Conservation (phyloP, 2,329 filamentous ascomycete species). For the Calycina marina region DNA sequence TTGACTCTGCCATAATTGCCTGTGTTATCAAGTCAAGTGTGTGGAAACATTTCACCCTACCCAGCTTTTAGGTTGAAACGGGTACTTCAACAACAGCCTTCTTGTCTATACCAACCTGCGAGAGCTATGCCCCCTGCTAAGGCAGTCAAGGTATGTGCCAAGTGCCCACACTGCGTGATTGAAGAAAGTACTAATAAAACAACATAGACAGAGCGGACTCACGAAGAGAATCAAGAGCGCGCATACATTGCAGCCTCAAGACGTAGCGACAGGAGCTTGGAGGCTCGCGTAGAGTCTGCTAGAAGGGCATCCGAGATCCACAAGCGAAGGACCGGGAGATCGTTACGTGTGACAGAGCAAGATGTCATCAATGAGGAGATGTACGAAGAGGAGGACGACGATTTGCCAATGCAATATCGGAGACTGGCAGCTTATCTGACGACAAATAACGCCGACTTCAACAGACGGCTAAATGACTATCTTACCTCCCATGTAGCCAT, state of each 20-base stretch:
- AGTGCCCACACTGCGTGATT: no score
- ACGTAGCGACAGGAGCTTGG: conserved; percentile 71
- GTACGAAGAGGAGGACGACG: conserved; percentile 91
- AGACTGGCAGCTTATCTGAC: conserved; percentile 44
- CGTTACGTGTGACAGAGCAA: conserved; percentile 67
- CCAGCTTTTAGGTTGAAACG: no score
- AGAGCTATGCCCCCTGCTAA: conserved; percentile 9
- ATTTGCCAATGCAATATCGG: conserved; percentile 52
- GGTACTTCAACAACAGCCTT: no score
- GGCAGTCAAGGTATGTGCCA: conserved; percentile 4
- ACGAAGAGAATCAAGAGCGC: conserved; percentile 72
- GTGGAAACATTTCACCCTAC: no score
- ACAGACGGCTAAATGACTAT: conserved; percentile 27
- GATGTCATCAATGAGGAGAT: conserved; percentile 86
- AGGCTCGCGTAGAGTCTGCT: conserved; percentile 79
- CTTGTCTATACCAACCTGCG: no score
- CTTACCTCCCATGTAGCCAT: conserved; percentile 42
- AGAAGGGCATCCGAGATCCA: conserved; percentile 81
- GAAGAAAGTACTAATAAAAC: no score
- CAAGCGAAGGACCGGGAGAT: conserved; percentile 72
- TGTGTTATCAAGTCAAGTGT: no score
- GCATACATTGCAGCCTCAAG: conserved; percentile 88
- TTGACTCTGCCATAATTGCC: no score
- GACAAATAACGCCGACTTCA: conserved; percentile 12
- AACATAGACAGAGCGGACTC: conserved; percentile 53